Conservation (phyloP, 306 rosid genomes). For the Neltuma alba region DNA sequence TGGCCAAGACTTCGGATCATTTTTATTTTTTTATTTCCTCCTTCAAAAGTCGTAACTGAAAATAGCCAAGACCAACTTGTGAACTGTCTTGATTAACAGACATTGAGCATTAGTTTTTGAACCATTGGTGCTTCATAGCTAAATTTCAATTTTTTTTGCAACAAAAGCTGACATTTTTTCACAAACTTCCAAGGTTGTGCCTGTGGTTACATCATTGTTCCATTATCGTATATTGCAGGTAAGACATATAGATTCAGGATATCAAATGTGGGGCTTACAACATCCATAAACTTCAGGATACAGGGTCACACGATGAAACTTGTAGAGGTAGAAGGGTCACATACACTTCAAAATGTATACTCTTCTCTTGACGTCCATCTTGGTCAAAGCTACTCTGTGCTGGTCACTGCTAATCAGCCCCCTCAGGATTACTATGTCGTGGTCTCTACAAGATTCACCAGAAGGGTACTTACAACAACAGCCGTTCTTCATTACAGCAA, state of each 20-base stretch:
- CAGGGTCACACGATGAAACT: constrained; percentile 81
- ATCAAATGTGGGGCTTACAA: constrained; percentile 90
- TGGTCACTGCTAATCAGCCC: constrained; percentile 93
- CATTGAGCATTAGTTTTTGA: not conserved
- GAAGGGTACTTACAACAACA: constrained; percentile 73
- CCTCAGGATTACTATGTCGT: constrained; percentile 79
- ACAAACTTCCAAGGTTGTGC: not conserved
- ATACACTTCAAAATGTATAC: constrained; percentile 81
- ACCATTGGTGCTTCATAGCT: not conserved
- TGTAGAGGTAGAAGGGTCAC: constrained; percentile 97
- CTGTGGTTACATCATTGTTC: constrained; percentile 20
- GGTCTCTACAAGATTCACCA: constrained; percentile 83
- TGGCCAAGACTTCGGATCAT: not conserved
- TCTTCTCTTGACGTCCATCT: constrained; percentile 87
- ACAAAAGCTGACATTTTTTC: not conserved
- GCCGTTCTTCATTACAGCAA: constrained; percentile 90
- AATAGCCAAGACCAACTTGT: not conserved
- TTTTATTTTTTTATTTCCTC: not conserved
- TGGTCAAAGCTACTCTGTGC: constrained; percentile 89
- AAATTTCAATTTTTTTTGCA: constrained; percentile 11
- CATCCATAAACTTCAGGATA: constrained; percentile 93
- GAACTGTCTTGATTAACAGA: not conserved
- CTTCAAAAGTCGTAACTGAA: not conserved
- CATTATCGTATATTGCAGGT: constrained; percentile 53
- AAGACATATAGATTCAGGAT: constrained; percentile 90